Base-by-base conservation (phyloP, 768 basidiomycete genomes). In the Leucosporidium scottii region DNA sequence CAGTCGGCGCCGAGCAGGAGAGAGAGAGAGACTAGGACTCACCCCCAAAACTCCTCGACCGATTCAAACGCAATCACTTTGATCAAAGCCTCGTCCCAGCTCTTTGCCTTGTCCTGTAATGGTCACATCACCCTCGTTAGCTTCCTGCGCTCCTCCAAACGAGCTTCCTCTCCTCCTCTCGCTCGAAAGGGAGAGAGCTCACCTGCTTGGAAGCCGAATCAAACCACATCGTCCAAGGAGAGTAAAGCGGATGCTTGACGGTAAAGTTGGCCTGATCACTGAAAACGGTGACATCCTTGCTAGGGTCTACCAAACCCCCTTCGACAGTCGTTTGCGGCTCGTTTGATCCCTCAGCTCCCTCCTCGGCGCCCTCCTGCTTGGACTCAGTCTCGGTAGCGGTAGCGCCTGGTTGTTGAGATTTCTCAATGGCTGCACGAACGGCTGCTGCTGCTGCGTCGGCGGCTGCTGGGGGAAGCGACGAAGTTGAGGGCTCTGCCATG, bases 31-130 rank as follows among this genome's bases (percentile, higher is more conserved):
- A 64, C 36, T 8, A 44, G 10, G 6, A 82, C 87, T 74, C 74
- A 90, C 89, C 94, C 94, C 96, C 96, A 99, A 81, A 99, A 99
- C 79, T 97, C 94, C 80, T 99, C 96, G 25, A 99, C 96, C 67
- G 88, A 90, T 76, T 94, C 90, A 77, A 99, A 96, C 69, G 84
- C 87, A 78, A 97, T 91, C 62, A 99, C 94, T 65, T 90, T 88
- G 76, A 93, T 91, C 76, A 99, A 93, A 75, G 97, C 92, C 76
- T 99, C 94, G 91, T 97, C 96, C 96, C 96, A 99, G 27, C 89
- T 76, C 49, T 79, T 79, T 56, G 74, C 76, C 90, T 77, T 85
- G 85, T 34, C 89, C 90, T 44, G 15, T 10, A 44, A 15, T 17
- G 13, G 39, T n/a, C n/a, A n/a, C 44, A 44, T 10, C 39, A 9